Base-by-base conservation (phyloP, 2,329 filamentous ascomycete species). In the Penicillium brevicompactum region DNA sequence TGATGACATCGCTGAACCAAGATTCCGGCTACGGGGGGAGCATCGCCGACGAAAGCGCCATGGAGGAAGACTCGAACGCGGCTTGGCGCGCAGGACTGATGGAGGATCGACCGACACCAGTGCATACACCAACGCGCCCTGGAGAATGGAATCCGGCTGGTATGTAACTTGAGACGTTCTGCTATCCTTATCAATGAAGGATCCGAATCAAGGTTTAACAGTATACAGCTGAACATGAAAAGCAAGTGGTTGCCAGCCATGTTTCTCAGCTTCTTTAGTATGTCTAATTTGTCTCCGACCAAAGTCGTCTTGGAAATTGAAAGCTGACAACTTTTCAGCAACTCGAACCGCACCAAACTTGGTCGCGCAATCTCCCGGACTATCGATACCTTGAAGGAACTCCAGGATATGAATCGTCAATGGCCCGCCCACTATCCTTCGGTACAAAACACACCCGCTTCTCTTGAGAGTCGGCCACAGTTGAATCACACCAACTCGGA, bases 381-480 rank as follows among this genome's bases (percentile, higher is more conserved):
- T 8, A 85, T 97, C 55, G 91, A 97, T 57, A 85, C 91, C 2
- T 78, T 99, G 61, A 88, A 89, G 72, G 86, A 85, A 56, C 82
- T 99, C 54, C 92, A 96, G 74, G 84, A 92, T 59, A 94, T 91
- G 83, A 99, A 99, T 69, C 79, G 88, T 13, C 84, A 87, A 68
- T 97, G 94, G 94, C 94, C 94, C 1, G 93, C 92, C 31, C 90
- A 95, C 71, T 99, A 99, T 72, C 94, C 94, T 50, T 91, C 92
- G 2, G 70, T 71, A 7, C 70, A 70, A 50, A 67, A 51, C 51
- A 58, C 51, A n/a, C 61, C 68, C 32, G 51, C 57, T 21, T 67
- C 67, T 9, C 63, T 67, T 16, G 58, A 65, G 59, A 70, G 57
- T 65, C 76, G 73, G 51, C 73, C 76, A 8, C 53, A 62, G 5